These are phyloP conservation scores for Aspergillus phoenicis DNA, from an alignment of 2,329 filamentous ascomycete genomes.

Conservation along the genomic window DNA sequence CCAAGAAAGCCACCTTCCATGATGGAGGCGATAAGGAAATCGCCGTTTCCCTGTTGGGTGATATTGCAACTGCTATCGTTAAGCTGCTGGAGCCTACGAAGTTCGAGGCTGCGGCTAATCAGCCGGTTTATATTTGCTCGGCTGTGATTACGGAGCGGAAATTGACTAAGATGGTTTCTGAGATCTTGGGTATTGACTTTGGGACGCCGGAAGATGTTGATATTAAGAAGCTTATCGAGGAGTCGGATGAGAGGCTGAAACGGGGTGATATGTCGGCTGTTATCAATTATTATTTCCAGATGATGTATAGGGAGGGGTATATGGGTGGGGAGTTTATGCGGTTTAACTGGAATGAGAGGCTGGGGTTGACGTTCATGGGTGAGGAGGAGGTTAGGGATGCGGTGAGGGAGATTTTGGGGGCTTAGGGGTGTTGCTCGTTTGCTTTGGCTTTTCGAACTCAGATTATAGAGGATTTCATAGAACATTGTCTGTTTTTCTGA, in stretches of 20 bases:
- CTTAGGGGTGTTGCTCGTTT: too few species aligned
- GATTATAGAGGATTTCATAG: too few species aligned
- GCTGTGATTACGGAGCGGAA: neutral
- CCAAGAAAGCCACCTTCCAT: neutral
- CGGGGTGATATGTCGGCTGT: neutral
- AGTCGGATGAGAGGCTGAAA: neutral
- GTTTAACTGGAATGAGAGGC: neutral
- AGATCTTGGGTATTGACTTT: neutral
- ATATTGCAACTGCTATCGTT: neutral
- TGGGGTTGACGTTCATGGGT: neutral
- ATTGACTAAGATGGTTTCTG: neutral
- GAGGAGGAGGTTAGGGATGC: neutral
- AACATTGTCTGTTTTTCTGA: too few species aligned
- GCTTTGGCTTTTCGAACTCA: too few species aligned
- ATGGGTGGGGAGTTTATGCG: conserved; percentile 1
- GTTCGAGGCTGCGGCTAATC: neutral
- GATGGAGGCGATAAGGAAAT: neutral
- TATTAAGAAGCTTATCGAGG: neutral
- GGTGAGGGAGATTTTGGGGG: too few species aligned
- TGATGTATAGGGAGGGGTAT: conserved; percentile 4
- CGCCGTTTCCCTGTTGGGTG: neutral
- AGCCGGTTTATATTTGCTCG: conserved; percentile 1
- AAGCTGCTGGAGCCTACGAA: neutral
- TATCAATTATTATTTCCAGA: neutral
- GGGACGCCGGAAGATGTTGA: neutral